Base-by-base conservation (phyloP, 2,329 filamentous ascomycete genomes). In the Cladosporium velox region DNA sequence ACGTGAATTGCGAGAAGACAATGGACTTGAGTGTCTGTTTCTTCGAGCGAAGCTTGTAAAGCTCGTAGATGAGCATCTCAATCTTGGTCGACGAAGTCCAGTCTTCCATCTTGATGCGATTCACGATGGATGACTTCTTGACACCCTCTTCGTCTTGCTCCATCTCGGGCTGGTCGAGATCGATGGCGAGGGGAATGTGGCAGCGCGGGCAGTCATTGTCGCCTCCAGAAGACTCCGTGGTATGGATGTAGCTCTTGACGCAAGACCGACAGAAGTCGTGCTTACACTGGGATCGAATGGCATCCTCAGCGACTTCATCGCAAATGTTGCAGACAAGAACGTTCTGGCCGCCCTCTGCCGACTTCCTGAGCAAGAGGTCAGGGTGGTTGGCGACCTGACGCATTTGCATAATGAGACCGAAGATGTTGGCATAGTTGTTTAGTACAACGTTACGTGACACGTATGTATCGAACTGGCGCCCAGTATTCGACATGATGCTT, bases 71-170 rank as follows among this genome's bases (percentile, higher is more conserved):
- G 6, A 99, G 87, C 77, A 96, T 89, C 80, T 99, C 95, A 71
- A 99, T 99, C 82, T 99, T 99, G 68, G 93, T 97, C 1, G 93
- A 97, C 0, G 92, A 97, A 0, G 93, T 97, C 95, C 95, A 99
- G 74, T 98, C 91, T 77, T 96, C 92, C 93, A 98, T 97, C 79
- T 94, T 92, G 80, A 99, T 98, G 65, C 95, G 91, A 78, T 98
- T 98, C 83, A 98, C 96, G 77, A 99, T 99, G 1, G 93, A 97
- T 15, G 89, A 93, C 80, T 97, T 97, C 85, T 97, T 97, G 67
- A 97, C 88, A 7, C 89, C 81, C 1, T 88, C 85, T 77, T 94
- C 91, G 68, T 97, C 92, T 78, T 97, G 93, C 79, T 97, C 93
- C 64, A 97, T 93, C 71, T 96, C 93, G 0, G 93, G 92, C 79